Conservation (phyloP, 192 early-diverging fungal genomes). For the Phycomyces nitens region DNA sequence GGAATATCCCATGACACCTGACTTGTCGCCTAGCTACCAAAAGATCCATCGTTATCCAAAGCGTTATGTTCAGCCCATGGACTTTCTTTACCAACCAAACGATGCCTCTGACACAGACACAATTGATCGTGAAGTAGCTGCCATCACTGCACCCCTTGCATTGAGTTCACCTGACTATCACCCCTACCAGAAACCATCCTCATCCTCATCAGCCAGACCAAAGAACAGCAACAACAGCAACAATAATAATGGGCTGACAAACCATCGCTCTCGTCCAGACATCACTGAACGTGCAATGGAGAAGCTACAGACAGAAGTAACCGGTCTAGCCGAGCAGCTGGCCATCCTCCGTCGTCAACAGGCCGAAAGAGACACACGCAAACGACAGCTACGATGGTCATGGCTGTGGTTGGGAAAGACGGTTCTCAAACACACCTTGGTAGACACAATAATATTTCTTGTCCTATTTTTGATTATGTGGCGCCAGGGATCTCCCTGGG, state of each 20-base stretch:
- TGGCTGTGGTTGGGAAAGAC: constrained; percentile 7
- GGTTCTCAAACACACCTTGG: constrained; percentile 16
- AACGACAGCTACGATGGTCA: constrained; percentile 13
- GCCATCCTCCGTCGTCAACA: constrained; percentile 11
- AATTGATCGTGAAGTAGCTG: constrained; percentile 25
- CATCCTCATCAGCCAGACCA: background rate
- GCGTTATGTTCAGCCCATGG: constrained; percentile 13
- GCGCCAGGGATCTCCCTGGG: constrained; percentile 12
- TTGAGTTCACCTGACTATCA: constrained; percentile 8
- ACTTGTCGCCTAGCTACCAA: constrained; percentile 6
- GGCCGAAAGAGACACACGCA: constrained; percentile 9
- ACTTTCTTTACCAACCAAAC: constrained; percentile 3
- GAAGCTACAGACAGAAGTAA: constrained; percentile 25
- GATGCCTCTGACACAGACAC: constrained; percentile 20
- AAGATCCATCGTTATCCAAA: background rate
- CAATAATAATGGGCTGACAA: constrained; percentile 1
- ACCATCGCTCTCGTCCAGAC: too few species aligned
- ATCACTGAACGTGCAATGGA: constrained; percentile 17
- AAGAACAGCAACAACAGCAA: background rate
- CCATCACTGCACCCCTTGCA: constrained; percentile 8
- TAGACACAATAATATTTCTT: constrained; percentile 11
- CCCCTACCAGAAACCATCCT: background rate
- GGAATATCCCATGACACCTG: constrained; percentile 24
- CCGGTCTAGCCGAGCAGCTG: constrained; percentile 22
- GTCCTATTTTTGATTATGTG: constrained; percentile 12